Conservation (phyloP, 257 asterid species). For the Salvia miltiorrhiza region DNA sequence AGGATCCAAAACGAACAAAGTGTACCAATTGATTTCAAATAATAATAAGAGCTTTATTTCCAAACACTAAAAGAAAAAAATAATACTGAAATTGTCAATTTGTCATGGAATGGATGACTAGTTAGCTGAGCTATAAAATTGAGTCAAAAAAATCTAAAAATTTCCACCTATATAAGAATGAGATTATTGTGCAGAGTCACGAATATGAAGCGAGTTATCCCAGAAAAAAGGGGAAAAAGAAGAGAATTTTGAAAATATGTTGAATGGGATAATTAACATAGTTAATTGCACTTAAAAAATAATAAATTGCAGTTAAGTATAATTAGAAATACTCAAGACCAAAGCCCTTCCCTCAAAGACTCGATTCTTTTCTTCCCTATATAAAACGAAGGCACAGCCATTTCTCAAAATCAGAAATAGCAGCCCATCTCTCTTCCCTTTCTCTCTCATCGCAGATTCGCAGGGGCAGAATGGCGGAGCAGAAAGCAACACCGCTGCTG, state of each 20-base stretch:
- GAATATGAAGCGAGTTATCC: neutral
- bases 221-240: neutral
- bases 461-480: constrained; percentile 38
- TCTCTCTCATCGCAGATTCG: neutral
- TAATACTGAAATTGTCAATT: neutral
- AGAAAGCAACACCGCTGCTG: constrained; percentile 45
- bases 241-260: neutral
- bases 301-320: neutral
- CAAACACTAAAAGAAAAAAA: neutral
- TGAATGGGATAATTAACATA: neutral
- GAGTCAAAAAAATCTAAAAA: neutral
- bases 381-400: constrained; percentile 11
- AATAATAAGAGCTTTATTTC: neutral
- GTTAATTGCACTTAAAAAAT: neutral
- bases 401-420: neutral
- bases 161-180: neutral
- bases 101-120: neutral
- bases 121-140: neutral
- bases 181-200: neutral
- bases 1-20: neutral
- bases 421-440: neutral
- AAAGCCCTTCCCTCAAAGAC: neutral
- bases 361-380: neutral
- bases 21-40: neutral
- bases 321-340: neutral